phyloP scores from a whole-genome alignment of 1,139 yeast species.

The Entelexis sorbosivorans region DNA sequence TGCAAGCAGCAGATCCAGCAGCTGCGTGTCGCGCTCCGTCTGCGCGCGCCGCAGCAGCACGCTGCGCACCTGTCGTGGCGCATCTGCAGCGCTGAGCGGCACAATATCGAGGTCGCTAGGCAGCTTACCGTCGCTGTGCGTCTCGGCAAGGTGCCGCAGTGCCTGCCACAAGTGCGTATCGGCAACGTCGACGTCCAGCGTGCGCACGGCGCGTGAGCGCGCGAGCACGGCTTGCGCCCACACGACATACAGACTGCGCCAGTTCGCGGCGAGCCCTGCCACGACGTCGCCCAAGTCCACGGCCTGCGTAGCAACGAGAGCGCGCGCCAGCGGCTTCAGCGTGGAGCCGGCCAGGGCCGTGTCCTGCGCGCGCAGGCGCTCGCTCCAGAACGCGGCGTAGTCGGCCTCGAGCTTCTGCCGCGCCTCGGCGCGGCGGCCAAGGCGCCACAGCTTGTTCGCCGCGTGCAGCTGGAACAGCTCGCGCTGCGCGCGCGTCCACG shows the following conservation, averaged over 20 bases:
- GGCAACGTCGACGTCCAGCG: neutral
- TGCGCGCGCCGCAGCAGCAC: slow-evolving; percentile 11
- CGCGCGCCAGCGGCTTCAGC: slow-evolving; percentile 11
- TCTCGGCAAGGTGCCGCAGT: slow-evolving; percentile 4
- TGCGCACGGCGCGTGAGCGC: neutral
- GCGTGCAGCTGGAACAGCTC: slow-evolving; percentile 16
- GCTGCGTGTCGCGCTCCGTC: neutral
- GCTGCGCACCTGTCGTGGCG: slow-evolving; percentile 11
- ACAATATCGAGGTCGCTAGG: slow-evolving; percentile 3
- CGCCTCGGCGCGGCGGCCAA: slow-evolving; percentile 13
- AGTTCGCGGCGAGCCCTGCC: slow-evolving; percentile 1
- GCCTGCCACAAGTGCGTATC: slow-evolving; percentile 7
- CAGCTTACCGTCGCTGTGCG: neutral
- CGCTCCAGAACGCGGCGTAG: slow-evolving; percentile 13
- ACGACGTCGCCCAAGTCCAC: slow-evolving; percentile 3
- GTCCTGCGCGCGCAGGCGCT: neutral
- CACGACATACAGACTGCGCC: slow-evolving; percentile 12
- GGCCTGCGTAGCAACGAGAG: slow-evolving; percentile 11
- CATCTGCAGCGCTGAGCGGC: slow-evolving; percentile 6
- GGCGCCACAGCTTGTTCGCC: slow-evolving; percentile 19
- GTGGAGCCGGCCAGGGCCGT: neutral
- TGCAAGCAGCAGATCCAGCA: slow-evolving; percentile 8
- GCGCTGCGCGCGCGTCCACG: slow-evolving; percentile 17
- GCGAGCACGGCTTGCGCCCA: slow-evolving; percentile 9
- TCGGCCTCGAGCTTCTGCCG: slow-evolving; percentile 6